Evolutionary conservation across 148 eudicot genomes (phyloP).

Genomic region (Heliamphora exappendiculata): DNA sequence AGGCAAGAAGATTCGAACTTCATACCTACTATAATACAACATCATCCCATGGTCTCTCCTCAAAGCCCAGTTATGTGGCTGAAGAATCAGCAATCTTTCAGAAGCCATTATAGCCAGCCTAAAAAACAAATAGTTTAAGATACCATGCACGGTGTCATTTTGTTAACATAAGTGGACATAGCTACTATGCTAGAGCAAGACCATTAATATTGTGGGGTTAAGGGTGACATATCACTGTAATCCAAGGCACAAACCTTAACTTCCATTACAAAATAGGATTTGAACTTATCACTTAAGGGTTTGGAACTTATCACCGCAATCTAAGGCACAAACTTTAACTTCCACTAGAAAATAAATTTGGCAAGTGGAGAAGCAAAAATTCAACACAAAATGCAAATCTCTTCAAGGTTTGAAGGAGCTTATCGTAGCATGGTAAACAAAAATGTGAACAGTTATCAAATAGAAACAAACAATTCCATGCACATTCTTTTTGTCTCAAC

Average conservation of each 20-base stretch:
- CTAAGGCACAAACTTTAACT: background rate
- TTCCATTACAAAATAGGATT: background rate
- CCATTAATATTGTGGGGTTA: background rate
- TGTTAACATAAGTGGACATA: slow-evolving; percentile 2
- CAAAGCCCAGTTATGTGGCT: slow-evolving; percentile 84
- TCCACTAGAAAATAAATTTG: background rate
- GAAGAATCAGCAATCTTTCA: slow-evolving; percentile 70
- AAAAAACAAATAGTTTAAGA: slow-evolving; percentile 16
- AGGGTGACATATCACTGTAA: background rate
- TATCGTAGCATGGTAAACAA: background rate
- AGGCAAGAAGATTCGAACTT: background rate
- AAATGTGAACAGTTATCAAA: background rate
- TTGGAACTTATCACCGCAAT: background rate
- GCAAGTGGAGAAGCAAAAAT: background rate
- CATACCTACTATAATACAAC: slow-evolving; percentile 74
- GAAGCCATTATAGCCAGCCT: slow-evolving; percentile 98
- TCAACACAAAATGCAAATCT: background rate
- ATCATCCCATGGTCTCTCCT: slow-evolving; percentile 96
- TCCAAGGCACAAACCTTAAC: background rate
- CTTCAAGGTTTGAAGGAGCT: background rate
- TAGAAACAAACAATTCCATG: background rate
- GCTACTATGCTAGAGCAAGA: background rate
- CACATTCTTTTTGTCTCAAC: background rate
- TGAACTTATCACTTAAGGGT: too few species aligned
- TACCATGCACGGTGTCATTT: slow-evolving; percentile 8